Evolutionary conservation across 352 stramenopile genomes (phyloP).

Genomic region (Aphanomyces invadans): DNA sequence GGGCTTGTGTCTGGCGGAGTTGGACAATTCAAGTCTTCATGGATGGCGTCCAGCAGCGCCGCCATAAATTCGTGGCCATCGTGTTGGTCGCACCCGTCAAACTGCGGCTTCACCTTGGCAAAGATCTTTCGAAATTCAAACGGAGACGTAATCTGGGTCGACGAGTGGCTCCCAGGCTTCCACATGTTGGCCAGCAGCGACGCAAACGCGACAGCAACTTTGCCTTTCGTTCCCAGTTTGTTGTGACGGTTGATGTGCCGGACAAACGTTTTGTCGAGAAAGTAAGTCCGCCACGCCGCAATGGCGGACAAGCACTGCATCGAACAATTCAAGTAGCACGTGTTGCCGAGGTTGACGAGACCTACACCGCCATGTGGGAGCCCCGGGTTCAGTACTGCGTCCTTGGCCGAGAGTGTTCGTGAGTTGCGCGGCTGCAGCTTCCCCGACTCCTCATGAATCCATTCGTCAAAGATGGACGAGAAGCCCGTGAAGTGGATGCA

Average conservation of each 20-base stretch:
- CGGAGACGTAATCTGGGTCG: constrained; percentile 38
- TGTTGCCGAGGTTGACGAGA: constrained; percentile 26
- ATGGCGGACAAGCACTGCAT: constrained; percentile 25
- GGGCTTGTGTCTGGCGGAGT: constrained; percentile 22
- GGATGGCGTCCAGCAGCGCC: constrained; percentile 95
- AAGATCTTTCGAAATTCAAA: constrained; percentile 36
- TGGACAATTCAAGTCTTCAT: constrained; percentile 95
- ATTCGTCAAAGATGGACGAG: constrained; percentile 21
- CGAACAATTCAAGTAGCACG: constrained; percentile 26
- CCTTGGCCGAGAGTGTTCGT: background rate
- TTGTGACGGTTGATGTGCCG: constrained; percentile 76
- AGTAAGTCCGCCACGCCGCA: constrained; percentile 18
- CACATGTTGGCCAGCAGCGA: constrained; percentile 71
- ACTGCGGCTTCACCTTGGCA: constrained; percentile 63
- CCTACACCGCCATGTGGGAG: constrained; percentile 10
- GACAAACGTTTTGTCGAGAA: constrained; percentile 19
- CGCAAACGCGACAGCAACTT: constrained; percentile 72
- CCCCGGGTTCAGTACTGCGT: background rate
- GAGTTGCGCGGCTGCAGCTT: constrained; percentile 19
- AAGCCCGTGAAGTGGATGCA: constrained; percentile 17
- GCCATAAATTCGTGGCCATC: constrained; percentile 94
- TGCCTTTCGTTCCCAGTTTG: constrained; percentile 69
- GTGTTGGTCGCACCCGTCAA: constrained; percentile 91
- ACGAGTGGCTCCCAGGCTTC: constrained; percentile 19
- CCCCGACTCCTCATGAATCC: constrained; percentile 24